Conservation (phyloP, 768 basidiomycete species). For the Leccinellum luteum region DNA sequence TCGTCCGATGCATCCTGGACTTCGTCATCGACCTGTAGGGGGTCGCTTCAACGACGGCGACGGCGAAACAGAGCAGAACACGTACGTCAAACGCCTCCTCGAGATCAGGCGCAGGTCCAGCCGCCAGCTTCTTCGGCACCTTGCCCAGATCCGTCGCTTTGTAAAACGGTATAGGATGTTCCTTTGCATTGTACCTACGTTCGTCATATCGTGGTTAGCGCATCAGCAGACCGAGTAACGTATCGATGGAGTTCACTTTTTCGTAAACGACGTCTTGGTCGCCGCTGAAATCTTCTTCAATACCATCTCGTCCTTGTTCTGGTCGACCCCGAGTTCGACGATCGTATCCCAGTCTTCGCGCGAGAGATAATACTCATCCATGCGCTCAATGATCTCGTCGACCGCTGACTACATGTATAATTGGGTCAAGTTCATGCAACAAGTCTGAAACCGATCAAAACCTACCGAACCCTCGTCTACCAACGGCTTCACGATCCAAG, state of each 20-base stretch:
- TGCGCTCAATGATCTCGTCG: conserved; percentile 75
- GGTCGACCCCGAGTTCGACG: conserved; percentile 88
- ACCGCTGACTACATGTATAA: conserved; percentile 44
- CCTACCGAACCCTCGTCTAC: conserved; percentile 71
- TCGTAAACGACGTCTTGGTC: conserved; percentile 83
- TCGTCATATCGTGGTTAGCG: not conserved
- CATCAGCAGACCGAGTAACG: no score
- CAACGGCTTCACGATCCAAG: conserved; percentile 77
- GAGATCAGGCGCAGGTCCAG: conserved; percentile 78
- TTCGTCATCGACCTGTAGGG: conserved; percentile 44
- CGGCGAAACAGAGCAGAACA: not conserved
- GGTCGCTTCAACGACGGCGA: not conserved
- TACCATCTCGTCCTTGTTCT: conserved; percentile 68
- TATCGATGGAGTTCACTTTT: conserved; percentile 47
- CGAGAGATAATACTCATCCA: conserved; percentile 93
- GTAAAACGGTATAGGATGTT: conserved; percentile 95
- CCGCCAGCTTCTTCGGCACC: conserved; percentile 73
- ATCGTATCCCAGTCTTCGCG: conserved; percentile 98
- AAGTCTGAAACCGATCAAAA: conserved; percentile 19
- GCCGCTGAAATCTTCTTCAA: conserved; percentile 81
- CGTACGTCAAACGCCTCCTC: conserved; percentile 88
- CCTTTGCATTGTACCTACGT: conserved; percentile 79
- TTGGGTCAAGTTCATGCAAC: not conserved
- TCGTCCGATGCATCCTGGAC: conserved; percentile 48
- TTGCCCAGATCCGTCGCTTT: conserved; percentile 82